Base-by-base conservation (phyloP, 306 rosid species). In the Castanopsis chinensis region DNA sequence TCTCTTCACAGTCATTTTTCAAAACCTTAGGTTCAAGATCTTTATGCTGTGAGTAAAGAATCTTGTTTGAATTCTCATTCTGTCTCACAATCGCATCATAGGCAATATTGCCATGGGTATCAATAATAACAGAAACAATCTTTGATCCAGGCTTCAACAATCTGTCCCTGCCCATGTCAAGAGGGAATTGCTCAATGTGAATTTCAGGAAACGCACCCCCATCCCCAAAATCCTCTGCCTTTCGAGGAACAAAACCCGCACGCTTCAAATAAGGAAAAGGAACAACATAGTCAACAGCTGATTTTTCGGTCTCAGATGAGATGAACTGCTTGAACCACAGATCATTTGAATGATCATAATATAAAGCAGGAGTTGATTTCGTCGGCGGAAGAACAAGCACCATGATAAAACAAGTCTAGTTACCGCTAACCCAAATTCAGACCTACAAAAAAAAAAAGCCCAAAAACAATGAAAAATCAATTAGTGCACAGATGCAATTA, bases 201-300 rank as follows among this genome's bases (percentile, higher is more conserved):
- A 94, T 88, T 91, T 94, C 97, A 1, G 95, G 98, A 56, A 92
- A 92, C 1, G 97, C 92, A 25, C 98, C 98, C 2, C 97, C 97
- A 78, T 91, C 95, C 2, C 98, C 93, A 53, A 91, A 94, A 74
- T 94, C 97, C 78, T 94, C 97, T 6, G 87, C 82, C 79, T 81
- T 94, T 18, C 92, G 80, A 5, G 98, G 98, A 69, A 88, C 91
- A 71, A 94, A 94, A 9, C 98, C 94, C 0, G 89, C 90, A 14
- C 92, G 90, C 76, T 91, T 91, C 63, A 83, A 58, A 76, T 94
- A 92, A 10, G 94, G 90, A 37, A 6, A 37, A 1, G 90, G 98
- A 25, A 90, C 97, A 0, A 82, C 88, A 69, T 81, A 84, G 30
- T 81, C 14, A 15, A 79, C 87, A 20, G 87, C 71, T 25, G 90